Base-by-base conservation (phyloP, 2,329 filamentous ascomycete genomes). In the Parasarocladium wereldwijsianum region DNA sequence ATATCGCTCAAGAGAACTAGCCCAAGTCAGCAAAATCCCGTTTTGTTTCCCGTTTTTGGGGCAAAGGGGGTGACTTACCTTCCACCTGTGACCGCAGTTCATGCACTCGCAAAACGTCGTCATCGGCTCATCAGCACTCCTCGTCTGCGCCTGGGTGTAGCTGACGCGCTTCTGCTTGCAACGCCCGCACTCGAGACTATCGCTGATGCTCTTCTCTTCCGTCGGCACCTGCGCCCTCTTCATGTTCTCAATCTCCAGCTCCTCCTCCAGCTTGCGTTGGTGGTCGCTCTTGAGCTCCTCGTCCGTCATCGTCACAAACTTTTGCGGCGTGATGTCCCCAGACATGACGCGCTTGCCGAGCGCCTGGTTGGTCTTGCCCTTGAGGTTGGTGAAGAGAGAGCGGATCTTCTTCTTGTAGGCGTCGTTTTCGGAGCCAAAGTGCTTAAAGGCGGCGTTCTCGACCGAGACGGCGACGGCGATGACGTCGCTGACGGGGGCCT, bases 101-200 rank as follows among this genome's bases (percentile, higher is more conserved):
- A 70, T 72, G 47, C 75, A 80, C 49, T 77, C 72, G 56, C 75
- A 80, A 52, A 80, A 80, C 20, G 75, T 80, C 37, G 75, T 80
- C 75, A 80, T 80, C 41, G 87, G 87, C 59, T 96, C 90, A 69
- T 98, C 90, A 40, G 90, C 90, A 60, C 74, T 81, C 40, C 90
- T 70, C 11, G 90, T 98, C 64, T 98, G 90, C 4, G 90, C 90
- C 59, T 98, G 90, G 28, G 74, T 84, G 57, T 98, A 98, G 55
- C 79, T 85, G 49, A 96, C 90, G 64, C 84, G 86, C 64, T 81
- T 86, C 67, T 93, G 69, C 45, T 81, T 81, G 58, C 90, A 98
- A 55, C 85, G 86, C 47, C 84, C 73, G 59, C 90, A 98, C 56
- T 83, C 77, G 46, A 96, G 66, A 34, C 77, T 82, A 50, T 80